Conservation (phyloP, 139 green algal genomes). For the Chlorella ohadii region DNA sequence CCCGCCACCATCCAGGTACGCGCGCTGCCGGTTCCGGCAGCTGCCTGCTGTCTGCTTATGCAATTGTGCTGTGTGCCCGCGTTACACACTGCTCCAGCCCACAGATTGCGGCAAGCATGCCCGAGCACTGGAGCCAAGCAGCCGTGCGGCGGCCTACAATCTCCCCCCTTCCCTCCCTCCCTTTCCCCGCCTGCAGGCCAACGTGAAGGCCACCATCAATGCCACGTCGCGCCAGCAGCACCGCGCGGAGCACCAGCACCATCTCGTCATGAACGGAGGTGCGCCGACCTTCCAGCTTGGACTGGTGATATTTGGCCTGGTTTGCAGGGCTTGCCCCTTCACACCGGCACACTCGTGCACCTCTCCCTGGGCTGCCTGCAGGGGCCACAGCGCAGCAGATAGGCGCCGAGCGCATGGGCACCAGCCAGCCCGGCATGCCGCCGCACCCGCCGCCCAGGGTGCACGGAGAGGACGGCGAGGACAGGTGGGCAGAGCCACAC, state of each 20-base stretch:
- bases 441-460: slow-evolving; percentile 13
- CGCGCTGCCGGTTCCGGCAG: too few species aligned
- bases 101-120: too few species aligned
- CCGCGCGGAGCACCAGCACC: background rate
- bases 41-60: too few species aligned
- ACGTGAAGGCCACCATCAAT: slow-evolving; percentile 38
- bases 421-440: slow-evolving; percentile 39
- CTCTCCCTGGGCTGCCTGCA: background rate
- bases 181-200: slow-evolving; percentile 2
- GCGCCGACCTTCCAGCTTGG: background rate
- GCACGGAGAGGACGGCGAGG: slow-evolving; percentile 52
- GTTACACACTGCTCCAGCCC: too few species aligned
- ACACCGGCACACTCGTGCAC: background rate
- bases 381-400: slow-evolving; percentile 26
- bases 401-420: slow-evolving; percentile 48
- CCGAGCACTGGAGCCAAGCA: too few species aligned
- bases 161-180: too few species aligned
- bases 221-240: slow-evolving; percentile 20
- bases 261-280: background rate
- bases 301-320: too few species aligned
- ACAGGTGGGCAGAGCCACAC: slow-evolving; percentile 22
- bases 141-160: too few species aligned
- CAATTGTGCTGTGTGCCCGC: too few species aligned
- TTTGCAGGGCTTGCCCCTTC: too few species aligned
- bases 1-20: slow-evolving; percentile 37